Evolutionary conservation across 2,329 filamentous ascomycete species (phyloP).

Genomic region (Plenodomus biglobosus): DNA sequence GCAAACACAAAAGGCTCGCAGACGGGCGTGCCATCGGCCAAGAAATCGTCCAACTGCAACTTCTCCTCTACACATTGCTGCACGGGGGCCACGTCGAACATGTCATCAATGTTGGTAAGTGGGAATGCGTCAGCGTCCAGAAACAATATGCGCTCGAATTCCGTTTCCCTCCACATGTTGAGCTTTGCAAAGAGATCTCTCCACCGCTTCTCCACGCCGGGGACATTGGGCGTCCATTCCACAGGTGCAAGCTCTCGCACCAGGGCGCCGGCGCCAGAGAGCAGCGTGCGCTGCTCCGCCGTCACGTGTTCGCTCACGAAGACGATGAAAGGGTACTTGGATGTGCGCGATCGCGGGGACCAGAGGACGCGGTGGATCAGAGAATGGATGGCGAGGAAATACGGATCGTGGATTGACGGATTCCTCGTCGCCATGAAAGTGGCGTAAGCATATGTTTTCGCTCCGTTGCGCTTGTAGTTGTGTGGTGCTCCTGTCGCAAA

Average conservation of each 20-base stretch:
- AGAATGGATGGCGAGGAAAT: constrained; percentile 40
- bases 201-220: constrained; percentile 29
- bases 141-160: constrained; percentile 36
- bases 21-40: constrained; percentile 16
- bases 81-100: constrained; percentile 29
- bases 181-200: constrained; percentile 42
- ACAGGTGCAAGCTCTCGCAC: constrained; percentile 36
- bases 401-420: constrained; percentile 37
- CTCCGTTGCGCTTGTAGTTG: constrained; percentile 22
- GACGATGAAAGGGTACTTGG: constrained; percentile 34
- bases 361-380: constrained; percentile 39
- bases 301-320: constrained; percentile 41
- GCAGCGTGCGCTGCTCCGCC: constrained; percentile 30
- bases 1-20: constrained; percentile 38
- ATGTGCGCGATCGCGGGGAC: constrained; percentile 29
- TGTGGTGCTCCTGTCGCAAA: constrained; percentile 24
- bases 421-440: constrained; percentile 39
- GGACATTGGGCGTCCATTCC: constrained; percentile 30
- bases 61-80: constrained; percentile 25
- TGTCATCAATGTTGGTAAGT: constrained; percentile 29
- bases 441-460: constrained; percentile 31
- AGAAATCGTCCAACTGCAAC: constrained; percentile 29
- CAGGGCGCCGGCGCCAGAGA: constrained; percentile 37
- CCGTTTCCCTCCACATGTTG: constrained; percentile 40
- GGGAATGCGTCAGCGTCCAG: constrained; percentile 42